A percentile compares a stretch with the other conserved stretches of the same genome.
phyloP scores from a whole-genome alignment of 805 yeast genomes.

The Cephaloascus albidus region DNA sequence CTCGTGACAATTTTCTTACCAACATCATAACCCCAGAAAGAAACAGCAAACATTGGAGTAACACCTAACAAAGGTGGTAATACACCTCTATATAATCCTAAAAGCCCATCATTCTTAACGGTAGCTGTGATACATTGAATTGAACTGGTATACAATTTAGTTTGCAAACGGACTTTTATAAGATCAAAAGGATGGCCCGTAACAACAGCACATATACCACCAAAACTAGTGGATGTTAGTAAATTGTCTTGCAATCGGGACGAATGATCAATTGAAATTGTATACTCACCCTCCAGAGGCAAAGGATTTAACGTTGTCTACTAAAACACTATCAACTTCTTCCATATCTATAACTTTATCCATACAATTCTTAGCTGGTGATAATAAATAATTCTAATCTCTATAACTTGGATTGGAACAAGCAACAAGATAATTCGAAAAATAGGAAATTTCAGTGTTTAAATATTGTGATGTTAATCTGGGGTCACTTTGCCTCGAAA shows the following conservation, averaged over 20 bases:
- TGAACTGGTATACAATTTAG: constrained; percentile 58
- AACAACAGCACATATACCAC: constrained; percentile 91
- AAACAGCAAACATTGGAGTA: constrained; percentile 97
- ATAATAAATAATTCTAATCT: no score
- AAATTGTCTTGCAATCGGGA: no score
- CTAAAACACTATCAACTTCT: constrained; percentile 35
- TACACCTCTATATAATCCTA: constrained; percentile 89
- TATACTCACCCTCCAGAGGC: constrained; percentile 64
- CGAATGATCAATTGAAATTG: no score
- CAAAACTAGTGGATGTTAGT: no score
- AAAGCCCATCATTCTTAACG: constrained; percentile 60
- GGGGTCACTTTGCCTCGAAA: no score
- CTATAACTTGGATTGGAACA: no score
- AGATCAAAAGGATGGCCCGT: constrained; percentile 97
- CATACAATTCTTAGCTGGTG: no score
- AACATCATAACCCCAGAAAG: constrained; percentile 96
- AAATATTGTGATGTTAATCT: no score
- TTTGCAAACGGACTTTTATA: constrained; percentile 85
- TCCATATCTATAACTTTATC: constrained; percentile 17
- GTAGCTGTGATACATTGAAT: constrained; percentile 62
- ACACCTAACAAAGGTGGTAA: constrained; percentile 93
- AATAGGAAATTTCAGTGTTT: no score
- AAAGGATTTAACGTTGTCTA: constrained; percentile 80
- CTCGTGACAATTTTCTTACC: constrained; percentile 69
- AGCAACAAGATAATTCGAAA: no score